Base-by-base conservation (phyloP, 2,329 filamentous ascomycete genomes). In the Colletotrichum spinosum region DNA sequence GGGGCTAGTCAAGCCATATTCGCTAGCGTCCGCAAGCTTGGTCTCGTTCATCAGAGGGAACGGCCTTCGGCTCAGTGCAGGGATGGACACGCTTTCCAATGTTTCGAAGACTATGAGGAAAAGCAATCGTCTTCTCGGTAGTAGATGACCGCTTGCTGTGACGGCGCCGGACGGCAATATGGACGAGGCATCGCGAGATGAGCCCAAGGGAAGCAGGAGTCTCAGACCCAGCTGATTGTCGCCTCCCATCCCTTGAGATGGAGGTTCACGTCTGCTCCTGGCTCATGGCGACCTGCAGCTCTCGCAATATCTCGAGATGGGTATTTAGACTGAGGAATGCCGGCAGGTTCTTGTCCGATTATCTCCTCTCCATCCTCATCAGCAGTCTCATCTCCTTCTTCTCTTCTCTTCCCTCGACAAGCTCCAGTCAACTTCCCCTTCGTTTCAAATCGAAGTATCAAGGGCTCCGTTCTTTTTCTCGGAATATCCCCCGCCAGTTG, bases 161-260 rank as follows among this genome's bases (percentile, higher is more conserved):
- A 42, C 49, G 34, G n/a, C 12, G 34, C 57, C 45, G 52, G 42
- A 53, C 44, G 46, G 46, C 62, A 66, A 46, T 63, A 66, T 66
- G 41, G 41, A 17, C 57, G 63, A 63, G 37, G 63, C 58, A 66
- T 66, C 45, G 53, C 63, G 58, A 66, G 48, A 66, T 66, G 63
- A 54, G n/a, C 44, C 59, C 58, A 66, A 66, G 63, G 63, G 63
- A 66, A 62, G 45, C 42, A 57, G 58, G 53, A 57, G 52, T 63
- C 59, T 66, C 12, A 63, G 63, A 63, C 63, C 53, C 25, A 15
- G 46, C 39, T 45, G 25, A 25, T 25, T 25, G 25, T 5, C 48
- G 12, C 41, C 35, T 38, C 58, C 63, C 38, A 66, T 66, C 63
- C 62, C 63, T 66, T 63, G 52, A 49, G 38, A 57, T 49, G 46